Percentiles rank a stretch among this genome's conserved stretches.
These are phyloP conservation scores for Dalbergia oliveri DNA, from an alignment of 306 rosid species.

Conservation along the genomic window DNA sequence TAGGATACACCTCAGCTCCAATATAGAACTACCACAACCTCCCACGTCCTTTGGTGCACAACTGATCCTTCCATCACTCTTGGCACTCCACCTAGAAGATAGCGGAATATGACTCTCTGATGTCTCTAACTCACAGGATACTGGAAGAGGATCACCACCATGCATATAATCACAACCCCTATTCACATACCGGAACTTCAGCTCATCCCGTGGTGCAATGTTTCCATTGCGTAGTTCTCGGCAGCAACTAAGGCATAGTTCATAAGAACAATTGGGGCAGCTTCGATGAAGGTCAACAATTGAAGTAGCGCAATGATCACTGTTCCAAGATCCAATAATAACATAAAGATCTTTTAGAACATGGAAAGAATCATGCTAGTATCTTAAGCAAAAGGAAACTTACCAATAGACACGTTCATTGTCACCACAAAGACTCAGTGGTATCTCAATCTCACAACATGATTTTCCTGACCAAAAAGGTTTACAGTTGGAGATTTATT, in stretches of 20 bases:
- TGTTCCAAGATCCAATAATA: constrained; percentile 52
- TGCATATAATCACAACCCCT: constrained; percentile 82
- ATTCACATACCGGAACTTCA: constrained; percentile 67
- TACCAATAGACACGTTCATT: constrained; percentile 86
- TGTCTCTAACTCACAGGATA: constrained; percentile 43
- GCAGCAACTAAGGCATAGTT: constrained; percentile 81
- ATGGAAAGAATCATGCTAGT: constrained; percentile 23
- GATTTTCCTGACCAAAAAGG: constrained; percentile 55
- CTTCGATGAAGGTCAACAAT: constrained; percentile 78
- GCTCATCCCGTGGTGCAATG: constrained; percentile 54
- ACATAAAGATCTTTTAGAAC: constrained; percentile 31
- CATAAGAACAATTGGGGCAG: constrained; percentile 76
- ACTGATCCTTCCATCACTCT: constrained; percentile 59
- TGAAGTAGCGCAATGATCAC: constrained; percentile 89
- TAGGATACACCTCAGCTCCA: constrained; percentile 74
- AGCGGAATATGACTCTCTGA: constrained; percentile 47
- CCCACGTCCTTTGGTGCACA: constrained; percentile 76
- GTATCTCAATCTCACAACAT: constrained; percentile 55
- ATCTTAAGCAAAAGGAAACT: constrained; percentile 43
- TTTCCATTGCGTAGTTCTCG: constrained; percentile 70
- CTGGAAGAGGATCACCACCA: constrained; percentile 70
- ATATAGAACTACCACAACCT: constrained; percentile 65
- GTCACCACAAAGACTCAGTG: constrained; percentile 61
- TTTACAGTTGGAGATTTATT: constrained; percentile 32
- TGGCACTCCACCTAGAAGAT: constrained; percentile 58